Evolutionary conservation across 345 rosid species (phyloP).

Genomic region (Camelina laxa): DNA sequence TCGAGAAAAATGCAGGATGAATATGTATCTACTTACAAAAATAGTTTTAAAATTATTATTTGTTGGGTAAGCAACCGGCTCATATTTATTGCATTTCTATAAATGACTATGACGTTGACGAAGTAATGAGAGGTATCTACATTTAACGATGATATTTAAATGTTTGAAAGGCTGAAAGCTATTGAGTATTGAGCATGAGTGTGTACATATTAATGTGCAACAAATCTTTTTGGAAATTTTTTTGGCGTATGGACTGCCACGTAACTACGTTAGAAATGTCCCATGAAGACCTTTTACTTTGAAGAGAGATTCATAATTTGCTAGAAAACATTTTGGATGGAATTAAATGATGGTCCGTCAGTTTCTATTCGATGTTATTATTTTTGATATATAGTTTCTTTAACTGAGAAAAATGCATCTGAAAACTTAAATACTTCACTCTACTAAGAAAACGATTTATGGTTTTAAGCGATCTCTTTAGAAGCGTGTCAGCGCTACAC

Average conservation of each 20-base stretch:
- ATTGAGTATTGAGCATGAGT: constrained; percentile 25
- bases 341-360: no score
- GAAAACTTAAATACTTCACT: no score
- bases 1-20: constrained; percentile 6
- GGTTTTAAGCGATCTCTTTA: no score
- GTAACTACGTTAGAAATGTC: constrained; percentile 1
- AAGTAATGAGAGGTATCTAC: constrained; percentile 2
- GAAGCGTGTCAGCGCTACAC: no score
- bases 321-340: no score
- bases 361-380: no score
- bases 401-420: no score
- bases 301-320: no score
- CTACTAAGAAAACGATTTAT: no score
- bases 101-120: constrained; percentile 34
- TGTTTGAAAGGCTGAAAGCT: not conserved
- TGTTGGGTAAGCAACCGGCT: constrained; percentile 22
- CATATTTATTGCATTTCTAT: constrained; percentile 28
- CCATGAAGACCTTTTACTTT: not conserved
- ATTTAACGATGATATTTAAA: constrained; percentile 1
- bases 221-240: not conserved
- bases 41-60: not conserved
- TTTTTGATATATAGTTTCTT: no score
- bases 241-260: constrained; percentile 1
- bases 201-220: not conserved
- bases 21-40: not conserved